Percentiles rank a stretch among this genome's conserved stretches.
Evolutionary conservation across 768 basidiomycete species (phyloP).

Genomic region (Exidia glandulosa): DNA sequence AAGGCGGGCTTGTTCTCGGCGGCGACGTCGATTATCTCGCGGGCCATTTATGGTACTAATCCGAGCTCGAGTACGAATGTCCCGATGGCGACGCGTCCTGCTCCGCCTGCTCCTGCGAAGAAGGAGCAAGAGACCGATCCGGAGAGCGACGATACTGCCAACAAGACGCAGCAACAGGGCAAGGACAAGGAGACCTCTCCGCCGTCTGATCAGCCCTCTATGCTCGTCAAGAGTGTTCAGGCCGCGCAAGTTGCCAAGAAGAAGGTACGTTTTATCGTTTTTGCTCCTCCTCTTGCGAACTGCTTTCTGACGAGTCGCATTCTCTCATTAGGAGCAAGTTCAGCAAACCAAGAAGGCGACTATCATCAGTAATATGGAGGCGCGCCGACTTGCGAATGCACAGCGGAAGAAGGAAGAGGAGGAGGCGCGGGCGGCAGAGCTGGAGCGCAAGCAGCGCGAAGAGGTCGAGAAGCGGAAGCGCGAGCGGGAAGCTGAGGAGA

Average conservation of each 20-base stretch:
- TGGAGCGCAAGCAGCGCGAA: conserved; percentile 62
- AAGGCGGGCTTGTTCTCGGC: background rate
- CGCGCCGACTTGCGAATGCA: conserved; percentile 53
- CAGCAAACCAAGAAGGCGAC: conserved; percentile 70
- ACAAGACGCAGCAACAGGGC: background rate
- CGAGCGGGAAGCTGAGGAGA: conserved; percentile 69
- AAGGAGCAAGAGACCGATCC: background rate
- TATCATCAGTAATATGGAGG: conserved; percentile 72
- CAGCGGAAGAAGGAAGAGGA: conserved; percentile 77
- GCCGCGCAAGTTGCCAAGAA: conserved; percentile 76
- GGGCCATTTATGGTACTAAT: background rate
- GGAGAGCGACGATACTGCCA: background rate
- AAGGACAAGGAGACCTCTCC: background rate
- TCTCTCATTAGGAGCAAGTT: conserved; percentile 96
- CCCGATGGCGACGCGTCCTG: background rate
- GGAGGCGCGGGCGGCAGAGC: conserved; percentile 46
- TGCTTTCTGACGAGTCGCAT: conserved; percentile 1
- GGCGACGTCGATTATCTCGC: background rate
- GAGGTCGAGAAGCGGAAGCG: conserved; percentile 70
- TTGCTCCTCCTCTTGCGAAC: background rate
- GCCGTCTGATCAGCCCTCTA: background rate
- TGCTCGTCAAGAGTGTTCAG: conserved; percentile 62
- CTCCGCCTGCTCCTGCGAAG: background rate
- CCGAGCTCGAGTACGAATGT: background rate
- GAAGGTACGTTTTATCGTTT: conserved; percentile 46